These are phyloP conservation scores for Melastoma malabathricum DNA, from an alignment of 345 rosid genomes.

Conservation along the genomic window DNA sequence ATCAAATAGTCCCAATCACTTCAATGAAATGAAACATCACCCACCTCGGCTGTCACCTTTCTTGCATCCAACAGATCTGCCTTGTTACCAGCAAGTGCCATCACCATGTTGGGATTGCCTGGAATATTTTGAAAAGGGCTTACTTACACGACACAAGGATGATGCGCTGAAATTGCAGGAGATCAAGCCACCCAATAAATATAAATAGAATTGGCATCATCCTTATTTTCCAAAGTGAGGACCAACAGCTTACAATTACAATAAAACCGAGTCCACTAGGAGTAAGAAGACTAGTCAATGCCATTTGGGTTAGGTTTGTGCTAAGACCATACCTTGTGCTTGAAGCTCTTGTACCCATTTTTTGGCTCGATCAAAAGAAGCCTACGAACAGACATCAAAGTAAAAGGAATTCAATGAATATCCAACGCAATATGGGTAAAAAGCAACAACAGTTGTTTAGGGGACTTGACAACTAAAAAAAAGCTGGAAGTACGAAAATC, in stretches of 20 bases:
- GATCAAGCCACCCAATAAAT: too few relatives aligned
- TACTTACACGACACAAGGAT: too few relatives aligned
- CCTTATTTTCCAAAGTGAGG: too few relatives aligned
- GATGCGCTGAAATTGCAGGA: too few relatives aligned
- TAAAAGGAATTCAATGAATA: neutral
- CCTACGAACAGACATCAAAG: constrained; percentile 18
- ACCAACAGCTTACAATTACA: too few relatives aligned
- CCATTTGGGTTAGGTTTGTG: too few relatives aligned
- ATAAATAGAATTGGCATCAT: too few relatives aligned
- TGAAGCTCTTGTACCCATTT: constrained; percentile 58
- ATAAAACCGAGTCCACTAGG: too few relatives aligned
- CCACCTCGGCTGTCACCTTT: constrained; percentile 46
- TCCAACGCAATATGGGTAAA: neutral
- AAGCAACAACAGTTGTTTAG: too few relatives aligned
- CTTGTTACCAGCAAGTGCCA: constrained; percentile 54
- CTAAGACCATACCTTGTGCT: constrained; percentile 28
- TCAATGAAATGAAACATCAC: constrained; percentile 5
- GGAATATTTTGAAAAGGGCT: constrained; percentile 4
- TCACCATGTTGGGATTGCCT: constrained; percentile 46
- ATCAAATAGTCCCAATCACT: neutral
- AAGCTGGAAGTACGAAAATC: too few relatives aligned
- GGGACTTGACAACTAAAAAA: too few relatives aligned
- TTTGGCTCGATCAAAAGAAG: constrained; percentile 43
- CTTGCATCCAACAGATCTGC: constrained; percentile 45
- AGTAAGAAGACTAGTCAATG: too few relatives aligned